Evolutionary conservation across 352 stramenopile species (phyloP).

Genomic region (Elongisporangium prolatum): DNA sequence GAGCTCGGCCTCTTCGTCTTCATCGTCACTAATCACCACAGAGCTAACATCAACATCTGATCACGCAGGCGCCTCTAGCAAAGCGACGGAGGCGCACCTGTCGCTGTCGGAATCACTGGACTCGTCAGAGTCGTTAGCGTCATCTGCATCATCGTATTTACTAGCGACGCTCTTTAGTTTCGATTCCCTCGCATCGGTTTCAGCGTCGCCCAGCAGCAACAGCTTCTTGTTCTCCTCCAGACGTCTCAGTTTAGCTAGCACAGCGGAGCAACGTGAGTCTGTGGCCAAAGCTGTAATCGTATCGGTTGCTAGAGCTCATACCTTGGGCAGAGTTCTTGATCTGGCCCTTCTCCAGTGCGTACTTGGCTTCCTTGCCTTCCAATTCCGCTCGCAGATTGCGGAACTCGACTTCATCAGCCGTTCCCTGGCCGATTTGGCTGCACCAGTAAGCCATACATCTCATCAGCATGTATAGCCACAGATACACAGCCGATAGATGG

Average conservation of each 20-base stretch:
- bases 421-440: conserved; percentile 81
- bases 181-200: conserved; percentile 70
- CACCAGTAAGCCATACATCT: not conserved
- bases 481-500: not conserved
- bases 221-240: conserved; percentile 85
- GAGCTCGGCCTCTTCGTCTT: conserved; percentile 97
- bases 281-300: not conserved
- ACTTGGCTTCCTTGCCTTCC: conserved; percentile 63
- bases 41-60: not conserved
- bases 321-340: conserved; percentile 79
- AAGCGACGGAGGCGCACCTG: conserved; percentile 21
- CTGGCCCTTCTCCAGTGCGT: conserved; percentile 73
- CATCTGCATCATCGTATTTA: conserved; percentile 90
- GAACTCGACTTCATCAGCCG: conserved; percentile 68
- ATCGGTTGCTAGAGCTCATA: conserved; percentile 7
- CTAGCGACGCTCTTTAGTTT: conserved; percentile 85
- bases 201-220: conserved; percentile 66
- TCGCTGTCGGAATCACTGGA: conserved; percentile 76
- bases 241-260: conserved; percentile 51
- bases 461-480: not conserved
- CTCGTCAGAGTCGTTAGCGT: conserved; percentile 59
- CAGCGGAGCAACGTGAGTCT: conserved; percentile 3
- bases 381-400: conserved; percentile 73
- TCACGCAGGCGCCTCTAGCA: not conserved
- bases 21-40: conserved; percentile 58